Conservation (phyloP, 2,329 filamentous ascomycete species). For the Graphium sp. region DNA sequence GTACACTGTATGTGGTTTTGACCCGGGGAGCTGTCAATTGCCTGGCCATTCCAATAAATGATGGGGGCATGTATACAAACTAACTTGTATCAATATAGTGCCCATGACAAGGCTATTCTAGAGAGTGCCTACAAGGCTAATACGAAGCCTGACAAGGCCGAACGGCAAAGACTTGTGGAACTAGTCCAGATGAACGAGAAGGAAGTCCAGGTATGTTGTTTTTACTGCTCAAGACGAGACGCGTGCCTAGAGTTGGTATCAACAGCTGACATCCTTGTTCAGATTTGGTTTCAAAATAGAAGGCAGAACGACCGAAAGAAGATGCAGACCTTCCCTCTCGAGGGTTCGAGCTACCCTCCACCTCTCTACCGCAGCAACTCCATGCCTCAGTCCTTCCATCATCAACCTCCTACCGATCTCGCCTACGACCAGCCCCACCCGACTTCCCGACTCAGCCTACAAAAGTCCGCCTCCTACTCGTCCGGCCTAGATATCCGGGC, state of each 20-base stretch:
- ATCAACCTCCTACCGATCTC: no score
- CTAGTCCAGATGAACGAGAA: conserved; percentile 85
- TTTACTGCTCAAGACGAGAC: no score
- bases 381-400: no score
- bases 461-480: no score
- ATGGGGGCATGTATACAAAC: neutral
- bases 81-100: conserved; percentile 27
- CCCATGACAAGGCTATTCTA: conserved; percentile 76
- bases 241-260: conserved; percentile 4
- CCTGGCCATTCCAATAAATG: neutral
- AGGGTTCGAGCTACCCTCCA: no score
- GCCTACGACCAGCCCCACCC: no score
- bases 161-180: conserved; percentile 68
- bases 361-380: no score
- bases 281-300: conserved; percentile 98
- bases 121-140: conserved; percentile 75
- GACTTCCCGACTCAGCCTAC: no score
- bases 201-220: conserved; percentile 85
- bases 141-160: conserved; percentile 79
- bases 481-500: no score
- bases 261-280: conserved; percentile 4
- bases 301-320: conserved; percentile 84
- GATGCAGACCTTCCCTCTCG: conserved; percentile 45
- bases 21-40: conserved; percentile 1
- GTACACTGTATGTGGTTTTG: conserved; percentile 6